These are phyloP conservation scores for Coleophoma cylindrospora DNA, from an alignment of 2,329 filamentous ascomycete species.

Conservation along the genomic window DNA sequence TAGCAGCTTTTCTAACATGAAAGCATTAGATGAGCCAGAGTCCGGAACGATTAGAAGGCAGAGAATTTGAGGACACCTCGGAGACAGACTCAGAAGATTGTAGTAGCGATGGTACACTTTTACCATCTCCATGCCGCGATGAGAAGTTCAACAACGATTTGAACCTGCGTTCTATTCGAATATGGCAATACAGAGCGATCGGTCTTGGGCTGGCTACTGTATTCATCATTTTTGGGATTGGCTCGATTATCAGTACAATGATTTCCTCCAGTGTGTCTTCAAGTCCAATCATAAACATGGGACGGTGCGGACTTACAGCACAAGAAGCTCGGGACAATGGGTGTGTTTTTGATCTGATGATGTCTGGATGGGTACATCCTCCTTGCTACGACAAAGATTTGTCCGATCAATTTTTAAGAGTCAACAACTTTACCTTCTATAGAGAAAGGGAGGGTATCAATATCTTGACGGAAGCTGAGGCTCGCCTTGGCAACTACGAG, in stretches of 20 bases:
- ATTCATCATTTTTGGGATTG: not conserved
- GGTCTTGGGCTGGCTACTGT: not conserved
- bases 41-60: not conserved
- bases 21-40: not conserved
- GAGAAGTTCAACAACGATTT: not conserved
- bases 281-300: not conserved
- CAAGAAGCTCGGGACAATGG: not conserved
- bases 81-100: not conserved
- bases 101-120: not conserved
- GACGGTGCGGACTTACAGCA: not conserved
- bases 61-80: not conserved
- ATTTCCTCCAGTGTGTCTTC: not conserved
- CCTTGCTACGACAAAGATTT: not conserved
- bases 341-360: not conserved
- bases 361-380: not conserved
- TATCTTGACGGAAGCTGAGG: not conserved
- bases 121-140: not conserved
- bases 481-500: not conserved
- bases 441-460: not conserved
- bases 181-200: not conserved
- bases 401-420: not conserved
- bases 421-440: not conserved
- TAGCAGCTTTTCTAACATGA: not conserved
- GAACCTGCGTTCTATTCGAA: not conserved
- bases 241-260: not conserved